These are phyloP conservation scores for Hemileccinum impolitum DNA, from an alignment of 768 basidiomycete species.

Conservation along the genomic window DNA sequence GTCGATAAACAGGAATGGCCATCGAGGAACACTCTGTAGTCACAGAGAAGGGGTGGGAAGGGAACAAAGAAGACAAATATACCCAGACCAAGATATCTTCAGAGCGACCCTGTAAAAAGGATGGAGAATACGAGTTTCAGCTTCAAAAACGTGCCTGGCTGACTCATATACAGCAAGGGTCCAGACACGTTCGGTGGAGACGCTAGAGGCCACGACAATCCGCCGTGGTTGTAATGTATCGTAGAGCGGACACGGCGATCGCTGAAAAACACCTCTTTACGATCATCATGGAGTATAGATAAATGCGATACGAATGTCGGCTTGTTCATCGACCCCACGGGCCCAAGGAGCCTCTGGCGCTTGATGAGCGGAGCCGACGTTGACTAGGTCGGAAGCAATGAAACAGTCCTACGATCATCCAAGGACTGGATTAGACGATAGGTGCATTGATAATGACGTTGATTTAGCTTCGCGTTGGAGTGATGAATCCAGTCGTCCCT, in stretches of 20 bases:
- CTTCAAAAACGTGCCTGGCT: constrained; percentile 4
- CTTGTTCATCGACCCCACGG: not conserved
- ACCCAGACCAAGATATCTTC: constrained; percentile 1
- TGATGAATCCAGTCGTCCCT: constrained; percentile 10
- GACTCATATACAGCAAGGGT: constrained; percentile 26
- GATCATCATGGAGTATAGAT: constrained; percentile 10
- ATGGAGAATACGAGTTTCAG: not conserved
- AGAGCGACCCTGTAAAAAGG: constrained; percentile 1
- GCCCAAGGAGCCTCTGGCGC: not conserved
- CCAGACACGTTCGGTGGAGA: constrained; percentile 25
- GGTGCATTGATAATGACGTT: constrained; percentile 17
- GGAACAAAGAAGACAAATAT: not conserved
- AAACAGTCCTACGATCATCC: not conserved
- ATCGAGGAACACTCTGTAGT: constrained; percentile 8
- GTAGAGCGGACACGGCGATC: constrained; percentile 7
- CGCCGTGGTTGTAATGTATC: constrained; percentile 19
- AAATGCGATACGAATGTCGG: constrained; percentile 1
- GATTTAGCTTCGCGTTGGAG: constrained; percentile 14
- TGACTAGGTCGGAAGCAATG: not conserved
- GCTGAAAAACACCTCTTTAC: constrained; percentile 6
- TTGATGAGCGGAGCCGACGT: not conserved
- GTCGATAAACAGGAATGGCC: constrained; percentile 27
- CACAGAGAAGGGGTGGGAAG: not conserved
- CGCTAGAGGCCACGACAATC: constrained; percentile 18
- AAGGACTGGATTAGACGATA: constrained; percentile 1